A percentile compares a stretch with the other conserved stretches of the same genome.
phyloP scores from a whole-genome alignment of 2,329 filamentous ascomycete species.

The Alternaria arborescens region DNA sequence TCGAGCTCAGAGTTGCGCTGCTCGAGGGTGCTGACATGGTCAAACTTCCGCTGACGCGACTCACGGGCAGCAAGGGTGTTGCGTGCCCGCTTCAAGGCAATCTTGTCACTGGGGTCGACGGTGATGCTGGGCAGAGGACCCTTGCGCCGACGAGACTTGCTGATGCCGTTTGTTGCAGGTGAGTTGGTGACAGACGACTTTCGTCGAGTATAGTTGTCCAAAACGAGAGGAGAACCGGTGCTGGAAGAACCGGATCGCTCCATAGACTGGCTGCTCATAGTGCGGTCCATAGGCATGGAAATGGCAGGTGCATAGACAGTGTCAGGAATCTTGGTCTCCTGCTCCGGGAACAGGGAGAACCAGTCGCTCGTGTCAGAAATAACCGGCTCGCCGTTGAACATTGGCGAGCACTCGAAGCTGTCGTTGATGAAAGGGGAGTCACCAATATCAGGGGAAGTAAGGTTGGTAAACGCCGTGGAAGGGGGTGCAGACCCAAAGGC shows the following conservation, averaged over 20 bases:
- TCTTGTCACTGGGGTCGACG: constrained; percentile 75
- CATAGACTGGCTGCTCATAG: constrained; percentile 49
- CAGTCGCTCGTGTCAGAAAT: constrained; percentile 67
- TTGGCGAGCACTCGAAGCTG: constrained; percentile 79
- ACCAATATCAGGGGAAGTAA: constrained; percentile 83
- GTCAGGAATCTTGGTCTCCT: constrained; percentile 44
- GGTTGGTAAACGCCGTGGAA: constrained; percentile 80
- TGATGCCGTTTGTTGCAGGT: constrained; percentile 73
- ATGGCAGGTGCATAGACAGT: constrained; percentile 33
- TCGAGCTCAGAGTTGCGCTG: constrained; percentile 74
- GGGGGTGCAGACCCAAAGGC: constrained; percentile 78
- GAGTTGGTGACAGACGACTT: constrained; percentile 56
- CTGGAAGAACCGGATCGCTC: constrained; percentile 47
- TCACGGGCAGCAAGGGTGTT: constrained; percentile 95
- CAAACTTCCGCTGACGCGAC: constrained; percentile 85
- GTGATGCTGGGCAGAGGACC: constrained; percentile 83
- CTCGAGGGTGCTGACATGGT: constrained; percentile 78
- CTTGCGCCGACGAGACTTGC: constrained; percentile 74
- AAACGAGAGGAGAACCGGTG: constrained; percentile 47
- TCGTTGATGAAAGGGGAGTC: constrained; percentile 78
- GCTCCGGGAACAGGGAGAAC: constrained; percentile 76
- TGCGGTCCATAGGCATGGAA: constrained; percentile 53
- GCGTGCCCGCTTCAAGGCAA: constrained; percentile 91
- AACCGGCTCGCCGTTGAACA: constrained; percentile 68
- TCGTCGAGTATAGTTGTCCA: constrained; percentile 49